Evolutionary conservation across 1,284 basidiomycete genomes (phyloP), one percentile per base, ranked within the genome.

Genomic region (Melampsora abietis-canadensis): DNA sequence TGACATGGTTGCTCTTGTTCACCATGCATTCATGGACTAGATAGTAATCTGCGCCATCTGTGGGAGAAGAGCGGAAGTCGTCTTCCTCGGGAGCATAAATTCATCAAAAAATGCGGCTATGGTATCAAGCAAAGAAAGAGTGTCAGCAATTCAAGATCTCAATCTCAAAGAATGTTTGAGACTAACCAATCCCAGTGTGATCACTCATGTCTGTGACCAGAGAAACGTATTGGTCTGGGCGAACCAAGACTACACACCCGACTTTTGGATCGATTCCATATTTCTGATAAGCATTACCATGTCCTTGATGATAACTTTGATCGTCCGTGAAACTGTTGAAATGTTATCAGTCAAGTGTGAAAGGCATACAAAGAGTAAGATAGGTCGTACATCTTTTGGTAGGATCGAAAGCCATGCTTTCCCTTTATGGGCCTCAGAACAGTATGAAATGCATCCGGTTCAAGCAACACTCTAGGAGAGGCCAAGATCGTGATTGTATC

Each of bases 141-240:
- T 24, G 51, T 57, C 6, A 57, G 51, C 2, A 24, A 57, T 57
- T 15, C n/a, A 24, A 21, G 21, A 4, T n/a, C 8, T n/a, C 34
- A 8, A 62, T 57, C 2, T 24, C 21, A 27, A 57, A 57, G 14
- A 8, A 24, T 30, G 51, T 21, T n/a, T 57, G 7, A 19, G 14
- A 57, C 63, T 48, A 40, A 76, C 78, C 78, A 19, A 79, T 34
- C 19, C 68, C 61, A 51, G 68, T 59, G 60, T 62, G 67, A 68
- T 79, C 77, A 15, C 76, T 76, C 3, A 80, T 37, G 4, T 73
- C 48, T 59, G 76, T 77, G 4, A 78, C 75, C 7, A 77, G 57
- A 4, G 78, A 76, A 15, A 82, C 81, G 59, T 80, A 78, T 76
- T 82, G 81, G 75, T 83, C 82, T 0, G 82, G 82, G 6, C 82